Evolutionary conservation across 1,284 basidiomycete genomes (phyloP).

Genomic region (Trametes pubescens): DNA sequence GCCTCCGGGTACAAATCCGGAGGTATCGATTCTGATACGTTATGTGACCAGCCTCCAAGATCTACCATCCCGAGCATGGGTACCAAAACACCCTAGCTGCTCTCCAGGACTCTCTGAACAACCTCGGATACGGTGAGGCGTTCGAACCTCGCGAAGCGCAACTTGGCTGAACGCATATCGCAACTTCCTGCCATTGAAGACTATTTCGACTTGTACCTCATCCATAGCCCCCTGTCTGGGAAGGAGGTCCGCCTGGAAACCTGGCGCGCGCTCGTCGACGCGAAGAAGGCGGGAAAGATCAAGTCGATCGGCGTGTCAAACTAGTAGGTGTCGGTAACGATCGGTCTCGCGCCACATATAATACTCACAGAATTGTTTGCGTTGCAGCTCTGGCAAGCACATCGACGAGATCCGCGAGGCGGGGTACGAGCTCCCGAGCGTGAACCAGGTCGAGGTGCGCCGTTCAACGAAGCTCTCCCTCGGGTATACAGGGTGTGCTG

Average conservation of each 20-base stretch:
- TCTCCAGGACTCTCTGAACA: constrained; percentile 32
- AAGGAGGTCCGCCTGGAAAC: constrained; percentile 52
- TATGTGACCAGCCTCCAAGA: constrained; percentile 29
- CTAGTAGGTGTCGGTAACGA: constrained; percentile 50
- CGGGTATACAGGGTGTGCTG: neutral
- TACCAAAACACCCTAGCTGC: constrained; percentile 32
- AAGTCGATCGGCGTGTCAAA: constrained; percentile 70
- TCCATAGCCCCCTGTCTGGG: constrained; percentile 61
- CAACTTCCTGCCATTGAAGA: constrained; percentile 37
- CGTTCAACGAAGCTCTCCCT: neutral
- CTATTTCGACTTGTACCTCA: constrained; percentile 68
- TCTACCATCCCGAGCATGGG: constrained; percentile 31
- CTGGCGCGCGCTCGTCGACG: constrained; percentile 54
- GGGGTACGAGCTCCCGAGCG: constrained; percentile 68
- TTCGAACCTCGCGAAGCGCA: too few relatives aligned
- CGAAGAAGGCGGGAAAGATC: constrained; percentile 59
- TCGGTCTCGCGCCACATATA: too few relatives aligned
- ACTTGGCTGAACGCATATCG: neutral
- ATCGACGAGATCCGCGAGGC: constrained; percentile 75
- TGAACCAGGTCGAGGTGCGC: constrained; percentile 84
- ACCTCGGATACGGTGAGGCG: constrained; percentile 33
- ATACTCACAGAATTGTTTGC: neutral
- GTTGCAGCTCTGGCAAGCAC: constrained; percentile 70
- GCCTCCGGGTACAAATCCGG: too few relatives aligned
- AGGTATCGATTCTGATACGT: too few relatives aligned